Percentiles rank a stretch among this genome's conserved stretches.
These are phyloP conservation scores for Chaetomium globosum DNA, from an alignment of 2,329 filamentous ascomycete species.

Conservation along the genomic window DNA sequence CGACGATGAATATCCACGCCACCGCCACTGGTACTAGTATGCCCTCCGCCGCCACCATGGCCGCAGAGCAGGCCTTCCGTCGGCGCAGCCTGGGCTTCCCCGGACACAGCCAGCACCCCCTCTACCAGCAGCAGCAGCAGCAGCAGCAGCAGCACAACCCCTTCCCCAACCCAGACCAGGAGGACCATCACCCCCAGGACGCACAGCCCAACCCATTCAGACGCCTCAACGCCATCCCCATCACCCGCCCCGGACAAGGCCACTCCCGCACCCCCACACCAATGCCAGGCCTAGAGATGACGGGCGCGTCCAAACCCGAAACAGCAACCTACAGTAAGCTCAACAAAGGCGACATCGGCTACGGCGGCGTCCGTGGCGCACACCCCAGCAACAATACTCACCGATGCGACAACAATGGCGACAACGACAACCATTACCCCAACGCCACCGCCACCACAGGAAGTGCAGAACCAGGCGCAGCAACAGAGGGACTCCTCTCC, in stretches of 20 bases:
- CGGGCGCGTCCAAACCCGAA: neutral
- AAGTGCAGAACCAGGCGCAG: conserved; percentile 27
- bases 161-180: neutral
- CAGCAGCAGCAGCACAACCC: neutral
- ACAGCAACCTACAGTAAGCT: conserved; percentile 64
- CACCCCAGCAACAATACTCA: conserved; percentile 42
- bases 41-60: conserved; percentile 51
- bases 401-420: neutral
- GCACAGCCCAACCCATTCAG: neutral
- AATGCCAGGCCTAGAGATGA: conserved; percentile 35
- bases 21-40: conserved; percentile 9
- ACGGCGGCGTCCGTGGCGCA: conserved; percentile 50
- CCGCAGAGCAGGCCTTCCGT: conserved; percentile 62
- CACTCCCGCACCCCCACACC: neutral
- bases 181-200: neutral
- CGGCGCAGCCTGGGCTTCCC: conserved; percentile 60
- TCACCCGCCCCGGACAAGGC: neutral
- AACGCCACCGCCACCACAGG: conserved; percentile 41
- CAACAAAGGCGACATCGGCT: conserved; percentile 64
- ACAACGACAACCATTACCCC: conserved; percentile 46
- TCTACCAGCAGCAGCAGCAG: neutral
- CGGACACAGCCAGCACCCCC: conserved; percentile 28
- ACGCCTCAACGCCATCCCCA: neutral
- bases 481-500: conserved; percentile 47
- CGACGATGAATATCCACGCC: neutral